Evolutionary conservation across 1,284 basidiomycete genomes (phyloP).

Genomic region (Malassezia cuniculi): DNA sequence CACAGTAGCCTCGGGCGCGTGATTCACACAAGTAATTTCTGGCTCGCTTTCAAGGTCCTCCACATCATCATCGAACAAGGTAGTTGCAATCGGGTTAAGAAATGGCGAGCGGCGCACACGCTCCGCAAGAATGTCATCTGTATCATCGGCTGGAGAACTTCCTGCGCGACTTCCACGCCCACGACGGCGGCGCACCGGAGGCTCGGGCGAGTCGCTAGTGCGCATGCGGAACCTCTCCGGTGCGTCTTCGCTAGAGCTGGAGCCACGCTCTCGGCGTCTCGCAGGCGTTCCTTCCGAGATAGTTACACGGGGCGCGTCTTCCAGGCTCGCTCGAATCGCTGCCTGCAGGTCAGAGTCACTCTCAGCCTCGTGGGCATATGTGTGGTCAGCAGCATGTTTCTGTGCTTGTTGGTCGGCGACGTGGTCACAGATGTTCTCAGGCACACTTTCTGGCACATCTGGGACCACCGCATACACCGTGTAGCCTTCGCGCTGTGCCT

Average conservation of each 20-base stretch:
- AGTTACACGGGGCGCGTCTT: constrained; percentile 4
- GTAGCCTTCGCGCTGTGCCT: constrained; percentile 33
- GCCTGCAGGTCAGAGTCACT: constrained; percentile 31
- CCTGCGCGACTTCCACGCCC: neutral
- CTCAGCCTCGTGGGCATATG: constrained; percentile 7
- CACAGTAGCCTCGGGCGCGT: too few species aligned
- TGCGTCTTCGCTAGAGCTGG: neutral
- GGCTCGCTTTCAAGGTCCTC: constrained; percentile 2
- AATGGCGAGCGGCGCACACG: constrained; percentile 4
- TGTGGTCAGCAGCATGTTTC: too few species aligned
- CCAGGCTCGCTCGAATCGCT: constrained; percentile 29
- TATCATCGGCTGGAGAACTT: neutral
- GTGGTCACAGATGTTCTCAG: too few species aligned
- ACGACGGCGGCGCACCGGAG: constrained; percentile 13
- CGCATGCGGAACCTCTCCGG: constrained; percentile 7
- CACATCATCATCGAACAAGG: neutral
- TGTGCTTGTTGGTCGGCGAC: too few species aligned
- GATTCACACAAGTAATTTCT: neutral
- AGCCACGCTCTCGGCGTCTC: neutral
- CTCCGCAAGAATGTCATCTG: neutral
- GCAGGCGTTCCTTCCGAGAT: neutral
- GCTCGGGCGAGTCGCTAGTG: constrained; percentile 16
- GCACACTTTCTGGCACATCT: constrained; percentile 7
- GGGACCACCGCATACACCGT: constrained; percentile 35
- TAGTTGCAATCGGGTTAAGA: neutral